phyloP scores from a whole-genome alignment of 495 filamentous ascomycete species.

The Parmelia sp. region DNA sequence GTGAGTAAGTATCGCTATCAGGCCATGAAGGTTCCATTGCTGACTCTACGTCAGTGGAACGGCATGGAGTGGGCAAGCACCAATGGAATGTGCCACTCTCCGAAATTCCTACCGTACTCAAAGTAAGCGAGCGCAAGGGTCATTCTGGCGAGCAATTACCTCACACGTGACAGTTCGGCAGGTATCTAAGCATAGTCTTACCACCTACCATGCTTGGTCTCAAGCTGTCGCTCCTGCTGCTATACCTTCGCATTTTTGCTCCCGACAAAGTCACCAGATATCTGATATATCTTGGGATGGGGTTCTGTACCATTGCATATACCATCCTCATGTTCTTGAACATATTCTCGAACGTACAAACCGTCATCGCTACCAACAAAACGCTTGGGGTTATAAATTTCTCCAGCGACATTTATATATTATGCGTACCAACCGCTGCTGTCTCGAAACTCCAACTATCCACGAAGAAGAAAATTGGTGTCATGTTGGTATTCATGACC shows the following conservation, averaged over 20 bases:
- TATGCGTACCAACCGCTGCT: background rate
- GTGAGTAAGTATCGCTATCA: background rate
- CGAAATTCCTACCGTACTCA: background rate
- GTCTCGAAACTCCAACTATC: background rate
- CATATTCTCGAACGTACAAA: background rate
- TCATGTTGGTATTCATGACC: background rate
- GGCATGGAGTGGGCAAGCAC: background rate
- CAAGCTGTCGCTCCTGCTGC: background rate
- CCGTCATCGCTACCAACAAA: background rate
- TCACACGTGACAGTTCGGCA: background rate
- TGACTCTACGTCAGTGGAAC: background rate
- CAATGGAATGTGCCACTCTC: background rate
- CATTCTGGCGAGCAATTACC: too few relatives aligned
- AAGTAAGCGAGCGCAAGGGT: background rate
- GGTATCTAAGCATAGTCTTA: background rate
- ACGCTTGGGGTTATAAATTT: background rate
- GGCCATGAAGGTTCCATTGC: background rate
- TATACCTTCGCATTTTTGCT: background rate
- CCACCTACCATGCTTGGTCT: background rate
- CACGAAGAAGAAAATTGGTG: background rate
- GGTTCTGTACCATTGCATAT: background rate
- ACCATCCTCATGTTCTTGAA: background rate
- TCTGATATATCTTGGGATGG: background rate
- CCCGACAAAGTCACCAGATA: background rate
- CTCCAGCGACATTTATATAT: background rate